Conservation (phyloP, 768 basidiomycete genomes). For the Clitopilus hobsonii region DNA sequence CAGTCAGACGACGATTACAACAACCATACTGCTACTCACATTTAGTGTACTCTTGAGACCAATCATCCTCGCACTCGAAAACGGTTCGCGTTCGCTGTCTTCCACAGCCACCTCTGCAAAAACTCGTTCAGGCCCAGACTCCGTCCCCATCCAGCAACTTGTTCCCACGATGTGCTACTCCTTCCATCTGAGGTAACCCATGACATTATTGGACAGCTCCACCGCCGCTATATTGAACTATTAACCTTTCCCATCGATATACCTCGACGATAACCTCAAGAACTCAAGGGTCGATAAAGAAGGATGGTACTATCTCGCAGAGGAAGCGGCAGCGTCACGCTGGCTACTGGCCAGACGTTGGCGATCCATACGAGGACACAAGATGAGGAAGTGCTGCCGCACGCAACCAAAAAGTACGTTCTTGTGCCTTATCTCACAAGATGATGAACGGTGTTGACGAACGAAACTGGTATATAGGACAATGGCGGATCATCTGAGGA, state of each 20-base stretch:
- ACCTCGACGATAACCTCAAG: not conserved
- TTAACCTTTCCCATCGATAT: constrained; percentile 1
- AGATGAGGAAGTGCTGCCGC: constrained; percentile 83
- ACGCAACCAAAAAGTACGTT: constrained; percentile 87
- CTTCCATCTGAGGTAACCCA: not conserved
- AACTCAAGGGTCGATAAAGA: not conserved
- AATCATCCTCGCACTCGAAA: constrained; percentile 59
- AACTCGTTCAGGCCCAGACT: not conserved
- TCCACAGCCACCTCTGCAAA: constrained; percentile 1
- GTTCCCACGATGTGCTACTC: constrained; percentile 16
- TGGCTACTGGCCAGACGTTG: constrained; percentile 73
- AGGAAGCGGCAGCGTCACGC: constrained; percentile 69
- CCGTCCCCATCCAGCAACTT: not conserved
- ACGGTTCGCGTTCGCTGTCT: not conserved
- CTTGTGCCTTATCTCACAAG: constrained; percentile 4
- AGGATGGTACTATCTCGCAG: constrained; percentile 68
- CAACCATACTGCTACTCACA: constrained; percentile 35
- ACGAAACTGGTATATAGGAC: constrained; percentile 45
- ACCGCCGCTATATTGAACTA: constrained; percentile 4
- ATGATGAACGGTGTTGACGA: not conserved
- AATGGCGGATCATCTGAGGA: constrained; percentile 90
- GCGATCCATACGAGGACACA: constrained; percentile 87
- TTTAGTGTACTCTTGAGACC: constrained; percentile 91
- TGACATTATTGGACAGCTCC: not conserved
- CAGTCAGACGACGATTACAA: not conserved